These are phyloP conservation scores for Pyricularia sp. DNA, from an alignment of 2,329 filamentous ascomycete genomes.

Conservation along the genomic window DNA sequence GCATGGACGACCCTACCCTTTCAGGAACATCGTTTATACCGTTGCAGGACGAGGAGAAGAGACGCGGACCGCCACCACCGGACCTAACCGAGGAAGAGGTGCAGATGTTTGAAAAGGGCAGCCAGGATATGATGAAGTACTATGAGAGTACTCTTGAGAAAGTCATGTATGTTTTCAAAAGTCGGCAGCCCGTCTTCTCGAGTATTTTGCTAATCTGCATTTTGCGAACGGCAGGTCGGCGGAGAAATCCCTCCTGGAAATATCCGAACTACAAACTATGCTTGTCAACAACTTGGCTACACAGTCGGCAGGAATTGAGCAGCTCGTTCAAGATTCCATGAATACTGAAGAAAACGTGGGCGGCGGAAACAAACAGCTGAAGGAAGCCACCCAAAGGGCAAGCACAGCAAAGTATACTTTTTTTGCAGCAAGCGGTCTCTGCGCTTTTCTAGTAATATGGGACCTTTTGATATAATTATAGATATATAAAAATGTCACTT, in stretches of 20 bases:
- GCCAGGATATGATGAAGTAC: slow-evolving; percentile 84
- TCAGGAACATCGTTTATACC: not conserved
- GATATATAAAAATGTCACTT: too few relatives aligned
- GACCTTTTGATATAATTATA: slow-evolving; percentile 55
- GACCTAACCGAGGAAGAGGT: slow-evolving; percentile 75
- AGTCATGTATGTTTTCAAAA: slow-evolving; percentile 61
- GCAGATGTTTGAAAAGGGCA: slow-evolving; percentile 89
- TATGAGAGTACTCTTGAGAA: slow-evolving; percentile 92
- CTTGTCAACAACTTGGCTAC: slow-evolving; percentile 77
- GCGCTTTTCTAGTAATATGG: slow-evolving; percentile 67
- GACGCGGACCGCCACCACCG: slow-evolving; percentile 23
- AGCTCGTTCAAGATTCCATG: slow-evolving; percentile 75
- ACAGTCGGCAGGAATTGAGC: slow-evolving; percentile 82
- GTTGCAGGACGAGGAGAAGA: slow-evolving; percentile 13
- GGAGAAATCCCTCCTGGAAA: slow-evolving; percentile 85
- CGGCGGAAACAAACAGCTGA: slow-evolving; percentile 83
- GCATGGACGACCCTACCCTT: not conserved
- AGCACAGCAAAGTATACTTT: slow-evolving; percentile 72
- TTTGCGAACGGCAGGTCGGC: slow-evolving; percentile 50
- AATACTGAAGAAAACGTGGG: slow-evolving; percentile 79
- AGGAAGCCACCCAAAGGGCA: slow-evolving; percentile 64
- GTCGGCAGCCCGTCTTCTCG: not conserved
- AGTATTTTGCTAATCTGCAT: not conserved
- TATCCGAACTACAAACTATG: slow-evolving; percentile 83
- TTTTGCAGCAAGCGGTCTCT: slow-evolving; percentile 68